Evolutionary conservation across 495 filamentous ascomycete species (phyloP).

Genomic region (Letharia columbiana): DNA sequence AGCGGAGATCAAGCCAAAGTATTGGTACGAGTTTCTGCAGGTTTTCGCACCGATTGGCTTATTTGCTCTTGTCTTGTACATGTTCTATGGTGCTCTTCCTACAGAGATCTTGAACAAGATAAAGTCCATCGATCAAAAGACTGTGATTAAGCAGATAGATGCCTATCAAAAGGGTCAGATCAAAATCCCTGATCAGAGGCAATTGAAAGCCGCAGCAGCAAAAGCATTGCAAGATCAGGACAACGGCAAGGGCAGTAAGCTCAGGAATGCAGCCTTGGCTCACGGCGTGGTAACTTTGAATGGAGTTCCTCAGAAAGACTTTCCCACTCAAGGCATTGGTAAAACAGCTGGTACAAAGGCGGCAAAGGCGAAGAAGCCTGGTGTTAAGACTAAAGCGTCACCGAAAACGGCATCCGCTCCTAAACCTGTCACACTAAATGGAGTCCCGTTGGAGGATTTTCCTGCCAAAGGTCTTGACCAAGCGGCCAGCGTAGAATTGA

Average conservation of each 20-base stretch:
- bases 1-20: constrained; percentile 38
- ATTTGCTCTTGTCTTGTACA: constrained; percentile 27
- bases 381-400: neutral
- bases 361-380: neutral
- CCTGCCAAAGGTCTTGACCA: constrained; percentile 12
- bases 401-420: neutral
- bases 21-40: constrained; percentile 44
- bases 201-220: constrained; percentile 16
- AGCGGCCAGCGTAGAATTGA: neutral
- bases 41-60: constrained; percentile 35
- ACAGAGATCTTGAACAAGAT: constrained; percentile 21
- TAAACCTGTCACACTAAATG: constrained; percentile 14
- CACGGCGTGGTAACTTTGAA: constrained; percentile 18
- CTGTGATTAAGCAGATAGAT: constrained; percentile 22
- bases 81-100: constrained; percentile 28
- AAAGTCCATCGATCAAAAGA: constrained; percentile 22
- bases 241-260: constrained; percentile 14
- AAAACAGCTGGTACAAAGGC: neutral
- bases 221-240: constrained; percentile 20
- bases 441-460: constrained; percentile 12
- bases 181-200: constrained; percentile 23
- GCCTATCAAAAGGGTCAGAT: constrained; percentile 21
- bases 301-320: constrained; percentile 12
- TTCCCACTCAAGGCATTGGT: constrained; percentile 1
- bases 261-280: constrained; percentile 17